Evolutionary conservation across 2,329 filamentous ascomycete species (phyloP).

Genomic region (Achaetomium macrosporum): DNA sequence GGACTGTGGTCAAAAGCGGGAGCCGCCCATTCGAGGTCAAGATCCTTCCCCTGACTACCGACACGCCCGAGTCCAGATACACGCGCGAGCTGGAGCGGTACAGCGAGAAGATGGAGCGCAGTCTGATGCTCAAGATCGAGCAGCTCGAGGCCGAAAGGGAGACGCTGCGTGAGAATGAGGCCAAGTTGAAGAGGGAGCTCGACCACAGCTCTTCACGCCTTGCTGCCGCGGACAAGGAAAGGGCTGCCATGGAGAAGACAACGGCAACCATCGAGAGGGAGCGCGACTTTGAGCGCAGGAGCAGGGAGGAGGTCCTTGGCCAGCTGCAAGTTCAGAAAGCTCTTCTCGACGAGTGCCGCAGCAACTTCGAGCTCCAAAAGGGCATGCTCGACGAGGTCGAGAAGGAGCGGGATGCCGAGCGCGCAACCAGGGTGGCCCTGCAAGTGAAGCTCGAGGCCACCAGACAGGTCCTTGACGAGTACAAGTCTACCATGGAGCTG

Average conservation of each 20-base stretch:
- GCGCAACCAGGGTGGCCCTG: constrained; percentile 19
- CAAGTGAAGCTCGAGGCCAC: constrained; percentile 30
- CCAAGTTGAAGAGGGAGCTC: constrained; percentile 29
- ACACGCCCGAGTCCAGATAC: constrained; percentile 15
- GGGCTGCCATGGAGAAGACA: constrained; percentile 25
- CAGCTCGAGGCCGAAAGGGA: constrained; percentile 33
- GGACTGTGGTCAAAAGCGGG: constrained; percentile 18
- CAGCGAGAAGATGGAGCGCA: constrained; percentile 23
- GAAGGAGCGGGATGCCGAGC: constrained; percentile 24
- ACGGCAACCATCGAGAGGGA: constrained; percentile 28
- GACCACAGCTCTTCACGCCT: constrained; percentile 29
- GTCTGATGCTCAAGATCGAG: constrained; percentile 32
- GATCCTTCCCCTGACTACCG: constrained; percentile 18
- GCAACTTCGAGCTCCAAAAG: constrained; percentile 33
- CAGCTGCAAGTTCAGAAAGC: constrained; percentile 33
- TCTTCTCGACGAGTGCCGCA: constrained; percentile 32
- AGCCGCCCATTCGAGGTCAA: constrained; percentile 16
- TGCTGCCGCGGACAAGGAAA: constrained; percentile 28
- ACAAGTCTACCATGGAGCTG: constrained; percentile 32
- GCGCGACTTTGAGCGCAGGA: constrained; percentile 22
- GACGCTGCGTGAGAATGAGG: constrained; percentile 28
- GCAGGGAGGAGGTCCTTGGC: constrained; percentile 28
- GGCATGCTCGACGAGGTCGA: constrained; percentile 32
- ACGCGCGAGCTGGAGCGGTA: constrained; percentile 18
- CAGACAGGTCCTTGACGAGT: constrained; percentile 29